phyloP scores from a whole-genome alignment of 2,329 filamentous ascomycete species.

The Ophiostoma novo-ulmi region DNA sequence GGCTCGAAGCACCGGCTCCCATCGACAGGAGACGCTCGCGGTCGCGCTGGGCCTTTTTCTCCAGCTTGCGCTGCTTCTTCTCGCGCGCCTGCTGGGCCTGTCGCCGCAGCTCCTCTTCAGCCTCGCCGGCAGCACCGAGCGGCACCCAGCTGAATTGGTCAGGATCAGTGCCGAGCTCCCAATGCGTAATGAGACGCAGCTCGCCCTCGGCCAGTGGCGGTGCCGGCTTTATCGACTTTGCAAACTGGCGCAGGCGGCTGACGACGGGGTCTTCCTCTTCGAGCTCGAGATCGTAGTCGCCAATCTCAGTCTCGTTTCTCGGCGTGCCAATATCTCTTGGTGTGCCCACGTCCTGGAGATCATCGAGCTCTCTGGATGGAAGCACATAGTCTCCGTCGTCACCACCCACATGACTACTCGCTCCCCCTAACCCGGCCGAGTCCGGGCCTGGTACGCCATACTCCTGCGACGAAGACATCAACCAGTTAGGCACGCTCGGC shows the following conservation, averaged over 20 bases:
- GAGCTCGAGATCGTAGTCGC: not conserved
- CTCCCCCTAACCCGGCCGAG: not conserved
- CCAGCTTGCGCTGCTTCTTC: slow-evolving; percentile 30
- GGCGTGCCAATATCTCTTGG: not conserved
- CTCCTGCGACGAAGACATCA: slow-evolving; percentile 24
- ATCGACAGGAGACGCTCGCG: slow-evolving; percentile 27
- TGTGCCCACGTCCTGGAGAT: not conserved
- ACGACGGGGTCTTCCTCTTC: slow-evolving; percentile 31
- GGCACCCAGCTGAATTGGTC: slow-evolving; percentile 33
- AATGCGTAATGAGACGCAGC: slow-evolving; percentile 34
- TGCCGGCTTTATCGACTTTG: slow-evolving; percentile 32
- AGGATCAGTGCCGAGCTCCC: slow-evolving; percentile 37
- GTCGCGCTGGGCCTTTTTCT: slow-evolving; percentile 29
- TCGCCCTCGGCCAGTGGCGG: slow-evolving; percentile 29
- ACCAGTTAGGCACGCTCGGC: slow-evolving; percentile 4
- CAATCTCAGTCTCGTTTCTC: not conserved
- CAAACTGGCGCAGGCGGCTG: slow-evolving; percentile 35
- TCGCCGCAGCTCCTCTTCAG: slow-evolving; percentile 22
- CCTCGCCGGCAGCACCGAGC: slow-evolving; percentile 18
- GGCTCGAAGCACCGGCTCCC: not conserved
- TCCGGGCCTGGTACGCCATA: slow-evolving; percentile 2
- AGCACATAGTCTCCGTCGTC: not conserved
- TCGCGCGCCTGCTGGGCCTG: slow-evolving; percentile 29
- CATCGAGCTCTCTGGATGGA: slow-evolving; percentile 2
- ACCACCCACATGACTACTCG: not conserved